These are phyloP conservation scores for Colletotrichum noveboracense DNA, from an alignment of 2,329 filamentous ascomycete species.

Conservation along the genomic window DNA sequence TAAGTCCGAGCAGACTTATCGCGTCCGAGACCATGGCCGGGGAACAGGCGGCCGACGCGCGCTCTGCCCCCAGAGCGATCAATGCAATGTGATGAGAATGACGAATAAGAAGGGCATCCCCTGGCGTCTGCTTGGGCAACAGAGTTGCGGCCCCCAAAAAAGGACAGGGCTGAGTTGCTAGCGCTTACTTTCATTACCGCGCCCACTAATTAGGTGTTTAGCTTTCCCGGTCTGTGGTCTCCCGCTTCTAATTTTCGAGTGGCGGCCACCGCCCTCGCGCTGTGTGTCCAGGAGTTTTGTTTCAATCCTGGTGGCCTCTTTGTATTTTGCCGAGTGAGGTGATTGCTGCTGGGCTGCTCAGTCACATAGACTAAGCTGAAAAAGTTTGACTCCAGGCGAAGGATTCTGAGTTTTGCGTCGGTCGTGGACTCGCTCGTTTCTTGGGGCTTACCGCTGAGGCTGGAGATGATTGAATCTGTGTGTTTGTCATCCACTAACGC, in stretches of 20 bases:
- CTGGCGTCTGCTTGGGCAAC: neutral
- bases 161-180: slow-evolving; percentile 12
- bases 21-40: neutral
- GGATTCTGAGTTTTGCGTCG: neutral
- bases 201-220: neutral
- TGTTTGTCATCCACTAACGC: neutral
- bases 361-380: neutral
- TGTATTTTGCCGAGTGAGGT: neutral
- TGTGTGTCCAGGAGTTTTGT: neutral
- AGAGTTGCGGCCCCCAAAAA: neutral
- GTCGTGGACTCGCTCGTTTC: neutral
- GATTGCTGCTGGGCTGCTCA: neutral
- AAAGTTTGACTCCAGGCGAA: neutral
- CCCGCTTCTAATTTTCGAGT: neutral
- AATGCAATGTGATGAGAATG: neutral
- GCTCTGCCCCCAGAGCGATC: neutral
- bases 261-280: neutral
- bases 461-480: neutral
- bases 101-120: neutral
- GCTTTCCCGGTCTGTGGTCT: neutral
- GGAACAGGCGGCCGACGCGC: neutral
- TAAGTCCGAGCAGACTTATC: neutral
- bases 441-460: neutral
- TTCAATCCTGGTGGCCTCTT: neutral
- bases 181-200: slow-evolving; percentile 10